Evolutionary conservation across 768 basidiomycete species (phyloP).

Genomic region (Multifurca ochricompacta): DNA sequence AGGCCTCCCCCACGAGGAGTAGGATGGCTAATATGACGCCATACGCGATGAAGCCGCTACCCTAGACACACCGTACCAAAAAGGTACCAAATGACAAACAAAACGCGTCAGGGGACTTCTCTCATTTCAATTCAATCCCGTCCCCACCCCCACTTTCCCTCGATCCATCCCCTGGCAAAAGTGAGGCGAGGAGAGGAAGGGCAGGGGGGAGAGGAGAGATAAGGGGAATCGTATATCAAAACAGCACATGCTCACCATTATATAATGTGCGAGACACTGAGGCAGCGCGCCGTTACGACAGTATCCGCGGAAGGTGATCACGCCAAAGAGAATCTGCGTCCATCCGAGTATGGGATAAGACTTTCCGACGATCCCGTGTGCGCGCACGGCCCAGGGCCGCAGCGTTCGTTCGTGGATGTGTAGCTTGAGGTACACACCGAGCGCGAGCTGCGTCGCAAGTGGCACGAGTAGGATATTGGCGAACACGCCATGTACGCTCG

Average conservation of each 20-base stretch:
- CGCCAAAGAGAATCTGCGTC: constrained; percentile 86
- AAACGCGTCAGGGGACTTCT: background rate
- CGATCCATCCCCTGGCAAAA: too few relatives aligned
- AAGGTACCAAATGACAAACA: background rate
- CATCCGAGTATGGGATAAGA: constrained; percentile 79
- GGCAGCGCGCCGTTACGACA: constrained; percentile 71
- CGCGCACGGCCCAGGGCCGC: constrained; percentile 60
- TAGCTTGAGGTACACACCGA: constrained; percentile 88
- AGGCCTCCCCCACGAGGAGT: constrained; percentile 67
- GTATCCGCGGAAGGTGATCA: constrained; percentile 63
- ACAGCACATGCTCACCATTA: constrained; percentile 44
- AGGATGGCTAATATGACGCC: constrained; percentile 74
- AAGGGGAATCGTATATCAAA: background rate
- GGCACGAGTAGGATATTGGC: constrained; percentile 60
- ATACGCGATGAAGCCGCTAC: constrained; percentile 86
- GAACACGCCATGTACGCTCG: constrained; percentile 64
- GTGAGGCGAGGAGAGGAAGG: too few relatives aligned
- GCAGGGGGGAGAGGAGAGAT: too few relatives aligned
- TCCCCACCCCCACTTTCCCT: too few relatives aligned
- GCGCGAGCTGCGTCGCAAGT: constrained; percentile 52
- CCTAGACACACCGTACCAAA: constrained; percentile 30
- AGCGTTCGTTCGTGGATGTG: constrained; percentile 76
- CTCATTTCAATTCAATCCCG: background rate
- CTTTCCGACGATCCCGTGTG: constrained; percentile 78
- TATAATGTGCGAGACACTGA: constrained; percentile 86